Conservation (phyloP, 2,329 filamentous ascomycete species). For the Calonectria montana region DNA sequence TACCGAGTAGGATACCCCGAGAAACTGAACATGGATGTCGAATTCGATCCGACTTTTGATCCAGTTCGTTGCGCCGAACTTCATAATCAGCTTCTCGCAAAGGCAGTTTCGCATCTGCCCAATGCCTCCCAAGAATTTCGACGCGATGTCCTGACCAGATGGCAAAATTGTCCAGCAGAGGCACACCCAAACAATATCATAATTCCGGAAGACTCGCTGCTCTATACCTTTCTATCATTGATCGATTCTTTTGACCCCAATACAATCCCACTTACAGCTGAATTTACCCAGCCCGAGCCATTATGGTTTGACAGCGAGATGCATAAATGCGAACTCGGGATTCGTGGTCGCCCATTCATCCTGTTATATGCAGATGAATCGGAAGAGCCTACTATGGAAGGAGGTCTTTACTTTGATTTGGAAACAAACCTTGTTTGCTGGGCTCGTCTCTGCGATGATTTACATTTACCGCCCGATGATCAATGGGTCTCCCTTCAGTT, state of each 20-base stretch:
- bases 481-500: neutral
- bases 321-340: neutral
- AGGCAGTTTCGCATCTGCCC: neutral
- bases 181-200: neutral
- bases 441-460: neutral
- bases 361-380: neutral
- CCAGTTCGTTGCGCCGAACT: neutral
- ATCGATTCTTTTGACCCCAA: neutral
- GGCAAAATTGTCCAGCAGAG: neutral
- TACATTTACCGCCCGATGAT: neutral
- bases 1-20: neutral
- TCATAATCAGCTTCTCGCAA: neutral
- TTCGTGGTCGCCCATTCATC: neutral
- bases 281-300: neutral
- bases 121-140: neutral
- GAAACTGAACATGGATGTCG: neutral
- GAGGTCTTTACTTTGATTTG: neutral
- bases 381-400: neutral
- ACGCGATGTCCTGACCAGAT: neutral
- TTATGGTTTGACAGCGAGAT: neutral
- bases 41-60: neutral
- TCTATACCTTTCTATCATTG: neutral
- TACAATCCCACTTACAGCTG: neutral
- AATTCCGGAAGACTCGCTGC: neutral
- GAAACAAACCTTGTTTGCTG: neutral